A percentile compares a stretch with the other conserved stretches of the same genome.
Evolutionary conservation across 2,329 filamentous ascomycete genomes (phyloP).

Genomic region (Alternaria burnsii): DNA sequence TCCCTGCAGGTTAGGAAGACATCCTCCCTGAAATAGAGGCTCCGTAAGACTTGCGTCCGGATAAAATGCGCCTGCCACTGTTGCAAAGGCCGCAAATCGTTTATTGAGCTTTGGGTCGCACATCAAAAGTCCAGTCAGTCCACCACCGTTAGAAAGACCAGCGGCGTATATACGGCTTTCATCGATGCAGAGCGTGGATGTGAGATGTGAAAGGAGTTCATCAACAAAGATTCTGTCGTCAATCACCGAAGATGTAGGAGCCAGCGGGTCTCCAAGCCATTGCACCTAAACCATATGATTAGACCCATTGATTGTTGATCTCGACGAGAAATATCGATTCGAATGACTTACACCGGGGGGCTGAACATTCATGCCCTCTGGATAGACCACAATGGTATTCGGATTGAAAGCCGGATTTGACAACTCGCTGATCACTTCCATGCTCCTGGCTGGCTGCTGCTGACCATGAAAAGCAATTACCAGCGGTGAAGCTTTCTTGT

Average conservation of each 20-base stretch:
- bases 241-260: constrained; percentile 39
- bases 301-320: background rate
- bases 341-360: constrained; percentile 26
- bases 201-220: constrained; percentile 52
- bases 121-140: constrained; percentile 57
- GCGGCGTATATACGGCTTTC: constrained; percentile 54
- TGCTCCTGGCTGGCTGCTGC: constrained; percentile 26
- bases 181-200: constrained; percentile 56
- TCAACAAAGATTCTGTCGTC: constrained; percentile 57
- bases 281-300: constrained; percentile 11
- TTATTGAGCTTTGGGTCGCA: constrained; percentile 53
- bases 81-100: constrained; percentile 59
- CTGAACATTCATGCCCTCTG: constrained; percentile 28
- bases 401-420: constrained; percentile 31
- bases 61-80: constrained; percentile 57
- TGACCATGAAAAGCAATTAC: constrained; percentile 34
- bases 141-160: constrained; percentile 64
- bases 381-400: constrained; percentile 31
- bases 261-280: constrained; percentile 55
- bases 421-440: constrained; percentile 31
- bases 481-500: constrained; percentile 25
- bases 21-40: constrained; percentile 27
- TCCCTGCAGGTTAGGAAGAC: constrained; percentile 13
- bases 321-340: background rate
- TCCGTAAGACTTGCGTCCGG: constrained; percentile 23